A percentile compares a stretch with the other conserved stretches of the same genome.
Conservation (phyloP, 768 basidiomycete genomes). For the Amyloporia xantha region DNA sequence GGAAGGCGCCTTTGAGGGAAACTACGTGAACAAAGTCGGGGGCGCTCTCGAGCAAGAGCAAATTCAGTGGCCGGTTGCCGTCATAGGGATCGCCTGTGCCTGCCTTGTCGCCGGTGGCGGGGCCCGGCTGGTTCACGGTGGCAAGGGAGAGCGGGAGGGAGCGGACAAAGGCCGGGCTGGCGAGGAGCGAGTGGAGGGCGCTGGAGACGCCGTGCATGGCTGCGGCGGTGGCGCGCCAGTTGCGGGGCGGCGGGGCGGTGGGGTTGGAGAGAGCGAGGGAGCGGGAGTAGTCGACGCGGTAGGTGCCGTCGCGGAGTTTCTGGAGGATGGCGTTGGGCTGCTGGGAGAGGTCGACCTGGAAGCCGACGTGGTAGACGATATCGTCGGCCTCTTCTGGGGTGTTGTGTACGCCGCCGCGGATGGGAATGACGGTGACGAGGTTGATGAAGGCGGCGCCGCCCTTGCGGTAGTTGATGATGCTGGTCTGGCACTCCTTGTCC, state of each 20-base stretch:
- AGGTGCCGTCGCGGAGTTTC: slow-evolving; percentile 72
- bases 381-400: no score
- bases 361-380: slow-evolving; percentile 84
- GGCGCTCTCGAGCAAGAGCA: slow-evolving; percentile 52
- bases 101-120: slow-evolving; percentile 14
- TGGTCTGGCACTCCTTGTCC: slow-evolving; percentile 85
- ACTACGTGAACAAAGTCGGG: slow-evolving; percentile 89
- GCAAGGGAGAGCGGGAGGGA: slow-evolving; percentile 32
- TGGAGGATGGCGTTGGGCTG: slow-evolving; percentile 81
- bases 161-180: slow-evolving; percentile 39
- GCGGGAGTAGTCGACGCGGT: slow-evolving; percentile 55
- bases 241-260: slow-evolving; percentile 17
- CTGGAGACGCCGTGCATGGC: slow-evolving; percentile 39
- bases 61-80: slow-evolving; percentile 42
- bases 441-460: slow-evolving; percentile 85
- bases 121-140: slow-evolving; percentile 1
- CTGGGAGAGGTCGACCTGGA: slow-evolving; percentile 88
- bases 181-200: slow-evolving; percentile 43
- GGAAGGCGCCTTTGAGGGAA: slow-evolving; percentile 86
- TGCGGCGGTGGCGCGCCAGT: slow-evolving; percentile 26
- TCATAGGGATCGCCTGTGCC: slow-evolving; percentile 29
- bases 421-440: slow-evolving; percentile 85
- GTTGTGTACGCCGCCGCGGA: slow-evolving; percentile 57
- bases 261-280: slow-evolving; percentile 6
- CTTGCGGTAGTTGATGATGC: slow-evolving; percentile 83